These are phyloP conservation scores for Globisporangium uncinulatum DNA, from an alignment of 352 stramenopile species.

Conservation along the genomic window DNA sequence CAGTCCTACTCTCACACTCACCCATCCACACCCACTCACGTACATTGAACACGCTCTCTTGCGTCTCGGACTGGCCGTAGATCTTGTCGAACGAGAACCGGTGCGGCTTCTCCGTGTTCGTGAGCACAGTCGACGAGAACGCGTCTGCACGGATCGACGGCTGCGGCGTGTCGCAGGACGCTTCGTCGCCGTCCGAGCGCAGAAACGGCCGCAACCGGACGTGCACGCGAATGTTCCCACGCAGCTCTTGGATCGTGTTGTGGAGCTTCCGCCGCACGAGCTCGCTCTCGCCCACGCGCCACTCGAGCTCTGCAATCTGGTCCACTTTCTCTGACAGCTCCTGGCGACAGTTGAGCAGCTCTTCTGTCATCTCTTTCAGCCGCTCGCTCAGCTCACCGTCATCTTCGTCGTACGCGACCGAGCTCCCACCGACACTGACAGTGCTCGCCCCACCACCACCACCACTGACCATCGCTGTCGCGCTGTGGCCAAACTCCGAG, in stretches of 20 bases:
- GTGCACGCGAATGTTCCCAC: conserved; percentile 99
- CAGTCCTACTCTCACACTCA: background rate
- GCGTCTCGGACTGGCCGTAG: conserved; percentile 92
- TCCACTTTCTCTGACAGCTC: conserved; percentile 60
- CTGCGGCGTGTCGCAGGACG: conserved; percentile 31
- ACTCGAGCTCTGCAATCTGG: conserved; percentile 61
- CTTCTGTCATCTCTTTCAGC: conserved; percentile 67
- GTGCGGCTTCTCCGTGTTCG: conserved; percentile 62
- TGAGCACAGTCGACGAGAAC: conserved; percentile 68
- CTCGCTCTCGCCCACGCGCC: conserved; percentile 54
- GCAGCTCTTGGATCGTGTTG: conserved; percentile 99
- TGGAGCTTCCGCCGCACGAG: conserved; percentile 93
- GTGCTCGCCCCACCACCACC: background rate
- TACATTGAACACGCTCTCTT: conserved; percentile 92
- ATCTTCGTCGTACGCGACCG: conserved; percentile 23
- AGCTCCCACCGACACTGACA: conserved; percentile 1
- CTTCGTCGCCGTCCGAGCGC: conserved; percentile 71
- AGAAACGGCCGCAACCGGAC: conserved; percentile 92
- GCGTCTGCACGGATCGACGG: conserved; percentile 59
- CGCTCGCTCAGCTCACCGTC: conserved; percentile 40
- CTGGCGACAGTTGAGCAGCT: conserved; percentile 52
- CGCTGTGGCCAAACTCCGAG: conserved; percentile 19
- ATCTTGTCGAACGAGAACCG: conserved; percentile 98
- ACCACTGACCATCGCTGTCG: background rate
- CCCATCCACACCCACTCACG: background rate